A percentile compares a stretch with the other conserved stretches of the same genome.
These are phyloP conservation scores for Scalesia atractyloides DNA, from an alignment of 129 eudicot species.

Conservation along the genomic window DNA sequence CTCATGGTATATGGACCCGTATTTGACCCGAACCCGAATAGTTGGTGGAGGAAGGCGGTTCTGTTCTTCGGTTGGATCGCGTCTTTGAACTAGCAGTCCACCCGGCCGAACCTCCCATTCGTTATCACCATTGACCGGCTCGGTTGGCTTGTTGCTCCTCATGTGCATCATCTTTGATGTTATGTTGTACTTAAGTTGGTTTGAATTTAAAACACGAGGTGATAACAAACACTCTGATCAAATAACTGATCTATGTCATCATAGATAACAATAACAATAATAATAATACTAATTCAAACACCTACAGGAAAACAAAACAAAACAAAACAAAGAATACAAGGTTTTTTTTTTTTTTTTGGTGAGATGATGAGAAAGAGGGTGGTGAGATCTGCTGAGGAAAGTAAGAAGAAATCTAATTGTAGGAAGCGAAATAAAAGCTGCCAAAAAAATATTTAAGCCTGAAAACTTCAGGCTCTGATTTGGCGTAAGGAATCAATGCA, in stretches of 20 bases:
- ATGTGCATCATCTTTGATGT: slow-evolving; percentile 61
- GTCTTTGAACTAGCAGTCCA: slow-evolving; percentile 89
- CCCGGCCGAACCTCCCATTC: slow-evolving; percentile 94
- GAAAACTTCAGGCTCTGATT: slow-evolving; percentile 20
- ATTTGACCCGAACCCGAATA: slow-evolving; percentile 83
- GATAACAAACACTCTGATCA: slow-evolving; percentile 19
- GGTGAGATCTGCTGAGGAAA: slow-evolving; percentile 39
- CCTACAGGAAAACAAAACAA: slow-evolving; percentile 3
- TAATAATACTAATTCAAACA: not conserved
- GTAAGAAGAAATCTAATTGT: slow-evolving; percentile 12
- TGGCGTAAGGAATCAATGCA: slow-evolving; percentile 30
- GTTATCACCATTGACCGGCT: slow-evolving; percentile 39
- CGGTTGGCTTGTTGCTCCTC: slow-evolving; percentile 50
- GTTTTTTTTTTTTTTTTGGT: not conserved
- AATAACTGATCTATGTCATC: not conserved
- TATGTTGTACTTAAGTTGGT: not conserved
- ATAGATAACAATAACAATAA: too few relatives aligned
- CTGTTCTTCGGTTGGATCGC: slow-evolving; percentile 57
- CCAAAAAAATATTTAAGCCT: slow-evolving; percentile 14
- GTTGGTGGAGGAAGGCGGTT: slow-evolving; percentile 69
- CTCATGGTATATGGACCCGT: slow-evolving; percentile 71
- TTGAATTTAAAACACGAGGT: not conserved
- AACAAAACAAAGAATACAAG: not conserved
- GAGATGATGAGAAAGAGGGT: not conserved
- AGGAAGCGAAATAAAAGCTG: slow-evolving; percentile 30